A percentile compares a stretch with the other conserved stretches of the same genome.
Conservation (phyloP, 345 rosid species). For the Heritiera littoralis region DNA sequence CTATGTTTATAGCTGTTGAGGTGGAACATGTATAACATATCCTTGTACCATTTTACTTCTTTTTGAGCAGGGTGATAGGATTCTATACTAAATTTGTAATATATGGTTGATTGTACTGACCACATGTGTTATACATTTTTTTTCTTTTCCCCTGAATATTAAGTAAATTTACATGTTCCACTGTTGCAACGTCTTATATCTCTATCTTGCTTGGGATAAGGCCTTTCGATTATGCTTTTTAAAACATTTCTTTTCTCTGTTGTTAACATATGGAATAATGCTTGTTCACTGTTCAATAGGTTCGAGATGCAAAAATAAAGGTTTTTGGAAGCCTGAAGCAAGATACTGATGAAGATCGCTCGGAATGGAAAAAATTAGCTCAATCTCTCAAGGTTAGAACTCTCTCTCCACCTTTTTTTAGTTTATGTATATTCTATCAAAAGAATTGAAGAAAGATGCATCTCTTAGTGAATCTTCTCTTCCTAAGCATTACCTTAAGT, state of each 20-base stretch:
- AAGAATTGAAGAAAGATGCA: background rate
- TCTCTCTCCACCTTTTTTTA: background rate
- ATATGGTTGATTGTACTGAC: background rate
- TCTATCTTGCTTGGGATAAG: conserved; percentile 2
- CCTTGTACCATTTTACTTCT: background rate
- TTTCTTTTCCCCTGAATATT: background rate
- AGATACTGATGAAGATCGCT: conserved; percentile 67
- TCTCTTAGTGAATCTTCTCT: background rate
- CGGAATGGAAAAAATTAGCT: conserved; percentile 78
- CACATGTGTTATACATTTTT: background rate
- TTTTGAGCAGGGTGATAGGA: background rate
- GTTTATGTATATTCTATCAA: background rate
- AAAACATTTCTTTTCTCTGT: conserved; percentile 11
- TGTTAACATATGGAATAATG: conserved; percentile 12
- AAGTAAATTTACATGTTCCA: background rate
- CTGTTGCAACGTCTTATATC: background rate
- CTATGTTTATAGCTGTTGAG: background rate
- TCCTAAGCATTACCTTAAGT: background rate
- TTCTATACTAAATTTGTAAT: background rate
- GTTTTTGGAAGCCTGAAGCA: conserved; percentile 74
- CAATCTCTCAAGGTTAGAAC: conserved; percentile 63
- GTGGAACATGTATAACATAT: background rate
- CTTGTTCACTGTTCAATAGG: conserved; percentile 45
- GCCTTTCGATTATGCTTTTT: background rate
- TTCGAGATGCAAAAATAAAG: conserved; percentile 83